Conservation (phyloP, 148 eudicot species). For the Chenopodium album region DNA sequence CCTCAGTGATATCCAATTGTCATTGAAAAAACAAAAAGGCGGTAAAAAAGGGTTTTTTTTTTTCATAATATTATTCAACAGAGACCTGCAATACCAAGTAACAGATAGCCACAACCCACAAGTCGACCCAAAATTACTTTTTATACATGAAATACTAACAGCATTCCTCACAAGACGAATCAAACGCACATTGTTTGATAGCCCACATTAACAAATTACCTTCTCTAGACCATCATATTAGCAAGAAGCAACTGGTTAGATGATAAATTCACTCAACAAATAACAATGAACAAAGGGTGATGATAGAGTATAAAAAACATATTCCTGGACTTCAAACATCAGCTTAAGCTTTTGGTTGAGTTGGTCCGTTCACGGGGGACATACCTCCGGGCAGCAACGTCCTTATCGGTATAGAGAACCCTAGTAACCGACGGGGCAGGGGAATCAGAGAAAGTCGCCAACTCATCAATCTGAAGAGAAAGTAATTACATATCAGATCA, state of each 20-base stretch:
- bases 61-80: too few relatives aligned
- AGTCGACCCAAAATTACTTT: neutral
- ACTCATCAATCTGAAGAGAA: slow-evolving; percentile 66
- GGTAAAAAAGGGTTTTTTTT: too few relatives aligned
- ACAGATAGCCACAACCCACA: neutral
- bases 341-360: too few relatives aligned
- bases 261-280: neutral
- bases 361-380: neutral
- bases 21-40: neutral
- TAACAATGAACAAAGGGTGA: neutral
- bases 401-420: slow-evolving; percentile 78
- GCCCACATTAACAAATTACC: neutral
- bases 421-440: slow-evolving; percentile 92
- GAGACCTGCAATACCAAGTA: too few relatives aligned
- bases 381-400: slow-evolving; percentile 84
- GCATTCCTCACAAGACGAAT: too few relatives aligned
- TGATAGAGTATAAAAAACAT: too few relatives aligned
- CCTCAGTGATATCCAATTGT: neutral
- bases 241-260: neutral
- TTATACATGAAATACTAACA: too few relatives aligned
- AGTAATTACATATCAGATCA: slow-evolving; percentile 5
- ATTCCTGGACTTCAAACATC: too few relatives aligned
- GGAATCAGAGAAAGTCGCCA: slow-evolving; percentile 83
- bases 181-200: too few relatives aligned
- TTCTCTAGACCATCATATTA: neutral